Base-by-base conservation (phyloP, 495 filamentous ascomycete species). In the Penicillium odoratum region DNA sequence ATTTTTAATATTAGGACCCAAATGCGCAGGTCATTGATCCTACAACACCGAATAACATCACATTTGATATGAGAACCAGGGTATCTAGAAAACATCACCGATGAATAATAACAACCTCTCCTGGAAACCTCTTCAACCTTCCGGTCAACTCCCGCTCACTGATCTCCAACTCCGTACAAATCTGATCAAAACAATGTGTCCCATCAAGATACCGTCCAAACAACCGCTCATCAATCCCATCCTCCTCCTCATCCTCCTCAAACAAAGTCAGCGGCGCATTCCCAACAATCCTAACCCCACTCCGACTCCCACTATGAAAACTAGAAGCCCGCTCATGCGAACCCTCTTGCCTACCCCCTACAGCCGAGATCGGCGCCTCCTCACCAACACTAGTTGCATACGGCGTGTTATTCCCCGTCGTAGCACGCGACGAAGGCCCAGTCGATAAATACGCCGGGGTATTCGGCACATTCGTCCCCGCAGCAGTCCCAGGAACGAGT, bases 131-230 rank as follows among this genome's bases (percentile, higher is more conserved):
- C 66, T 83, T 83, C 66, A 85, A 61, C 56, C 77, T 69, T 47
- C 60, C 67, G 56, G 77, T 78, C 54, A 85, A 66, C 53, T 84
- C 82, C 57, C 67, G 74, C 69, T 85, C 83, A 58, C 82, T 81
- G 36, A 84, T 72, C 67, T 81, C 77, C 57, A 85, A 55, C 78
- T 93, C 92, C 15, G 89, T 90, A 64, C 91, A 93, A 57, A 96
- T 93, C 80, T 96, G 87, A 75, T 96, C 92, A 69, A 96, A 90
- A 59, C 82, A 86, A 68, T 94, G 91, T 64, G 80, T 84, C 0
- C 92, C 92, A 72, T 96, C 91, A 15, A 92, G 73, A 69, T 88
- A 95, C 57, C 79, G 81, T 33, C 81, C 78, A 62, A 96, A 64
- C 13, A 61, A 64, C 60, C 68, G 72, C 64, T 77, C 70, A 53